Conservation (phyloP, 257 asterid species). For the Nicotiana knightiana region DNA sequence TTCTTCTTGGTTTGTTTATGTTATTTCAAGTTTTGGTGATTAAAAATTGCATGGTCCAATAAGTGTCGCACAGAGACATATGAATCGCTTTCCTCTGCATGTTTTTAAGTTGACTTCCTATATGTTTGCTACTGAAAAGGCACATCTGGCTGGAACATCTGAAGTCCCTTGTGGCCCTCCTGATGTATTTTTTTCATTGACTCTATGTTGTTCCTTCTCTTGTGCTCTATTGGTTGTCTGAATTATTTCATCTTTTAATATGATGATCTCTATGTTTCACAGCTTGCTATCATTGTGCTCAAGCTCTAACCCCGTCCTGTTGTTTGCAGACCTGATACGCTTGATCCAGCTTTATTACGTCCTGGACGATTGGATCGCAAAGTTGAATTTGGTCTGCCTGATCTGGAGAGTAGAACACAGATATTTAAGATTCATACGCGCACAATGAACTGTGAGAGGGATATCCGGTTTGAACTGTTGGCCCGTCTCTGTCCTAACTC, state of each 20-base stretch:
- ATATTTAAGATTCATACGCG: slow-evolving; percentile 74
- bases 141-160: not conserved
- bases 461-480: slow-evolving; percentile 64
- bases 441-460: slow-evolving; percentile 79
- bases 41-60: not conserved
- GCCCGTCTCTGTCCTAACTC: slow-evolving; percentile 99
- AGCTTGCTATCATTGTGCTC: not conserved
- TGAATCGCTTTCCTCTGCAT: not conserved
- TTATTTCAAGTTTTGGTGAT: not conserved
- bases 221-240: not conserved
- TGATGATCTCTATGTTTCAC: not conserved
- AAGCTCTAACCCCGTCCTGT: not conserved
- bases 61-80: not conserved
- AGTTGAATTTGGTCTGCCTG: slow-evolving; percentile 97
- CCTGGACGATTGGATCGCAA: slow-evolving; percentile 92
- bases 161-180: not conserved
- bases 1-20: not conserved
- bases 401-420: slow-evolving; percentile 71
- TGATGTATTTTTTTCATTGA: not conserved
- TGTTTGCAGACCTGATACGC: slow-evolving; percentile 77
- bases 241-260: not conserved
- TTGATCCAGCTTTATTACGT: slow-evolving; percentile 87
- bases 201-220: not conserved
- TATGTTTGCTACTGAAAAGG: not conserved
- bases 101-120: not conserved